A percentile compares a stretch with the other conserved stretches of the same genome.
Conservation (phyloP, 345 rosid species). For the Conringia planisiliqua region DNA sequence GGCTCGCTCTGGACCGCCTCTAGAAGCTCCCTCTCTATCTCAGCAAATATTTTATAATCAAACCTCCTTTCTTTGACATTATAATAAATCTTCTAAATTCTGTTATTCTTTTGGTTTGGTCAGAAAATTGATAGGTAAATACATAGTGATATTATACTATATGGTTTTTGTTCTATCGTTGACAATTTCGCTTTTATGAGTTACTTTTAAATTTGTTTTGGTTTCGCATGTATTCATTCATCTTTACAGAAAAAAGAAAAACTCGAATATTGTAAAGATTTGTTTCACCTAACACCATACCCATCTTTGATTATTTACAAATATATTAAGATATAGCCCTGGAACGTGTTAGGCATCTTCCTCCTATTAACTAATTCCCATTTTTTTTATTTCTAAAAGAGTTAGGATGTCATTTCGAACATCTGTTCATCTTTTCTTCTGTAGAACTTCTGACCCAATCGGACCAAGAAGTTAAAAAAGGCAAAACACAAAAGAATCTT, state of each 20-base stretch:
- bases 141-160: not conserved
- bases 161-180: not conserved
- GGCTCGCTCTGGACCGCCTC: not conserved
- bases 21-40: not conserved
- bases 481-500: not conserved
- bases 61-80: not conserved
- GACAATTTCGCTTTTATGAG: constrained; percentile 8
- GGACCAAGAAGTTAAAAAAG: not conserved
- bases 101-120: not conserved
- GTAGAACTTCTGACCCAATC: not conserved
- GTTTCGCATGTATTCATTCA: constrained; percentile 5
- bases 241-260: not conserved
- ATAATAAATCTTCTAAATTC: not conserved
- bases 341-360: constrained; percentile 29
- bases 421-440: constrained; percentile 15
- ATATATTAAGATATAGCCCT: not conserved
- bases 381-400: not conserved
- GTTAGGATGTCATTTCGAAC: constrained; percentile 2
- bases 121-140: not conserved
- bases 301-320: constrained; percentile 9
- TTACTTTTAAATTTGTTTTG: not conserved
- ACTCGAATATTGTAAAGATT: constrained; percentile 11
- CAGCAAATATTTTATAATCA: not conserved
- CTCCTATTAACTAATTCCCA: not conserved
- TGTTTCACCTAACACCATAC: constrained; percentile 24